Conservation (phyloP, 2,329 filamentous ascomycete genomes). For the Cladosporium sphaerospermum region DNA sequence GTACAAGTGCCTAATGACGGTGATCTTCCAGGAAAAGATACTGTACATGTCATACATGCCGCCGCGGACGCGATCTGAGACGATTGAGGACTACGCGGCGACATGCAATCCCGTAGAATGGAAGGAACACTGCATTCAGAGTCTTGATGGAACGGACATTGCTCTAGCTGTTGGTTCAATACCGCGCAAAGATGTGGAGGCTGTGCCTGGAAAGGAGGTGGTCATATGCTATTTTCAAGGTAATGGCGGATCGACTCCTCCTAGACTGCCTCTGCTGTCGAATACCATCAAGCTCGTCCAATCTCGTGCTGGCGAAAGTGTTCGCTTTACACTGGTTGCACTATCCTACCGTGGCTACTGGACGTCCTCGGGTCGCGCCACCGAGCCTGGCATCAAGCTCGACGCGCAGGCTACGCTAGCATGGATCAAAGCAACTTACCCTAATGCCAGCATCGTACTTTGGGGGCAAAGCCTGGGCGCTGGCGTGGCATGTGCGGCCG, state of each 20-base stretch:
- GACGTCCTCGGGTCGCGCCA: constrained; percentile 66
- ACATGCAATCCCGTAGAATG: constrained; percentile 59
- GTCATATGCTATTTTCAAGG: constrained; percentile 47
- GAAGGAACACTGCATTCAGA: constrained; percentile 56
- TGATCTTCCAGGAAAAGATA: constrained; percentile 73
- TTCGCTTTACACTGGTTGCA: constrained; percentile 37
- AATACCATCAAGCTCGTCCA: constrained; percentile 39
- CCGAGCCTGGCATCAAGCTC: constrained; percentile 61
- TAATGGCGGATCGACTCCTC: constrained; percentile 42
- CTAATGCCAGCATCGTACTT: constrained; percentile 44
- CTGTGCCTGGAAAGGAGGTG: constrained; percentile 22
- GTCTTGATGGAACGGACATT: constrained; percentile 60
- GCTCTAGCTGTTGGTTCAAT: constrained; percentile 49
- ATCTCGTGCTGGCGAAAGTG: constrained; percentile 12
- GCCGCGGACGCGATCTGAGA: constrained; percentile 61
- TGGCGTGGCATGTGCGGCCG: constrained; percentile 61
- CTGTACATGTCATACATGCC: constrained; percentile 75
- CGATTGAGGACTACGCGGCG: constrained; percentile 55
- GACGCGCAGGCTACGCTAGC: constrained; percentile 60
- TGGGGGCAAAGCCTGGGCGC: constrained; percentile 77
- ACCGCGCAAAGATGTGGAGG: background rate
- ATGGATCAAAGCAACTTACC: constrained; percentile 51
- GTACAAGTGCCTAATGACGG: constrained; percentile 64
- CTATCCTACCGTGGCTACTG: constrained; percentile 67
- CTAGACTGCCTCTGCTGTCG: constrained; percentile 43